phyloP scores from a whole-genome alignment of 805 yeast genomes.

The Wickerhamiella vanderwaltii region DNA sequence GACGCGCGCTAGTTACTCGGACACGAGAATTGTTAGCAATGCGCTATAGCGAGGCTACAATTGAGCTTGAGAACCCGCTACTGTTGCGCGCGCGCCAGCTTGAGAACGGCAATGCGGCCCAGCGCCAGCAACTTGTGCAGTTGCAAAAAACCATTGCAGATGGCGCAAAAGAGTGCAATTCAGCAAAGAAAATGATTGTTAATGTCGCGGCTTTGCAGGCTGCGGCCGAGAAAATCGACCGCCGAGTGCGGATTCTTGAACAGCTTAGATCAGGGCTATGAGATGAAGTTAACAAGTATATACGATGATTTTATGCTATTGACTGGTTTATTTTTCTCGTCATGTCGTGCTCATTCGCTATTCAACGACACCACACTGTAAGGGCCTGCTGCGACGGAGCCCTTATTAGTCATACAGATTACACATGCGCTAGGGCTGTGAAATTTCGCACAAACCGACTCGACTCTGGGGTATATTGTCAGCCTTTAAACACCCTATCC shows the following conservation, averaged over 20 bases:
- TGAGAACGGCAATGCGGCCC: slow-evolving; percentile 1
- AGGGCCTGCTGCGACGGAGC: too few species aligned
- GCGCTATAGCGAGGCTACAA: slow-evolving; percentile 3
- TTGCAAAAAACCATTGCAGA: background rate
- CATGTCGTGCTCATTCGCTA: too few species aligned
- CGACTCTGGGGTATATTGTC: too few species aligned
- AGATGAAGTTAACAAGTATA: too few species aligned
- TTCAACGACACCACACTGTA: too few species aligned
- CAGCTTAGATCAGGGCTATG: background rate
- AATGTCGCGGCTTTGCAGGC: background rate
- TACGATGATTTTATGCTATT: too few species aligned
- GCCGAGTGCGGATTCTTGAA: slow-evolving; percentile 11
- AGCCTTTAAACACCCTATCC: slow-evolving; percentile 29
- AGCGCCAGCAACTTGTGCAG: background rate
- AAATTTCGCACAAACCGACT: too few species aligned
- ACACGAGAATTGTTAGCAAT: background rate
- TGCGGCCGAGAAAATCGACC: slow-evolving; percentile 10
- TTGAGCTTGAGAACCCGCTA: slow-evolving; percentile 7
- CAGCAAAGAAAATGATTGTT: background rate
- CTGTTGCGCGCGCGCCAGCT: background rate
- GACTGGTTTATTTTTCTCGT: too few species aligned
- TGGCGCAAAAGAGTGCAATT: background rate
- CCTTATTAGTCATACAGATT: too few species aligned
- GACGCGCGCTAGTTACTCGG: slow-evolving; percentile 3
- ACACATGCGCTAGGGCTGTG: background rate